phyloP scores from a whole-genome alignment of 2,329 filamentous ascomycete genomes.

The Colletotrichum sp. region DNA sequence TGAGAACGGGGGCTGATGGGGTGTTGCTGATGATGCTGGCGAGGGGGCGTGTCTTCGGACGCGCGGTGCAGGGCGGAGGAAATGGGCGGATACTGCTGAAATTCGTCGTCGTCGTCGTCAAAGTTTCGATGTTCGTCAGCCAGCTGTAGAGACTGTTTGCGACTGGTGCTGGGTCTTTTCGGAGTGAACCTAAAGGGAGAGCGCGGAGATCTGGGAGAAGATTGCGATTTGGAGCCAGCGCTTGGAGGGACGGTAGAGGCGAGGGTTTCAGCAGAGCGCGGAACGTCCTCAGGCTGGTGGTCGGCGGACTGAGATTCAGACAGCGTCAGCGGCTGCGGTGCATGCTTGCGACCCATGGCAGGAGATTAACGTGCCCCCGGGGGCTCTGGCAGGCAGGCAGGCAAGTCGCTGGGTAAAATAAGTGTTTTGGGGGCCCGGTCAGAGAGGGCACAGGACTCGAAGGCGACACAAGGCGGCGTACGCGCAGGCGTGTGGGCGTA shows the following conservation, averaged over 20 bases:
- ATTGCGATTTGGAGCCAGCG: conserved; percentile 41
- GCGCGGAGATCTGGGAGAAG: conserved; percentile 48
- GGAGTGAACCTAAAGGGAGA: conserved; percentile 51
- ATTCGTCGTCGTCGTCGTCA: conserved; percentile 25
- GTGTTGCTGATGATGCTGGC: conserved; percentile 28
- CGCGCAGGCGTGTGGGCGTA: background rate
- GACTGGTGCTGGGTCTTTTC: conserved; percentile 28
- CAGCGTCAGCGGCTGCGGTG: conserved; percentile 63
- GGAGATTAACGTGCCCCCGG: conserved; percentile 15
- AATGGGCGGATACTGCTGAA: conserved; percentile 29
- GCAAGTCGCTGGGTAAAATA: background rate
- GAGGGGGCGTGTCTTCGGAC: conserved; percentile 22
- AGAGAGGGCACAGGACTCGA: background rate
- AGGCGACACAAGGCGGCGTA: background rate
- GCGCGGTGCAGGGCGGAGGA: conserved; percentile 29
- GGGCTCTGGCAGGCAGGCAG: background rate
- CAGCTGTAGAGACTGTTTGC: conserved; percentile 17
- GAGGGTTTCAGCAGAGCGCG: conserved; percentile 34
- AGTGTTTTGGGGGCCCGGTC: conserved; percentile 22
- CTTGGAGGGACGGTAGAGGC: conserved; percentile 32
- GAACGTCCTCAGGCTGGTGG: conserved; percentile 31
- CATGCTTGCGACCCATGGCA: conserved; percentile 62
- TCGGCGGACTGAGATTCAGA: conserved; percentile 40
- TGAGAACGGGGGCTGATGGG: conserved; percentile 29
- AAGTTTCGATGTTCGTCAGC: conserved; percentile 22